Percentiles rank a stretch among this genome's conserved stretches.
Conservation (phyloP, 2,329 filamentous ascomycete genomes). For the Immersiporthe knoxdaviesiana region DNA sequence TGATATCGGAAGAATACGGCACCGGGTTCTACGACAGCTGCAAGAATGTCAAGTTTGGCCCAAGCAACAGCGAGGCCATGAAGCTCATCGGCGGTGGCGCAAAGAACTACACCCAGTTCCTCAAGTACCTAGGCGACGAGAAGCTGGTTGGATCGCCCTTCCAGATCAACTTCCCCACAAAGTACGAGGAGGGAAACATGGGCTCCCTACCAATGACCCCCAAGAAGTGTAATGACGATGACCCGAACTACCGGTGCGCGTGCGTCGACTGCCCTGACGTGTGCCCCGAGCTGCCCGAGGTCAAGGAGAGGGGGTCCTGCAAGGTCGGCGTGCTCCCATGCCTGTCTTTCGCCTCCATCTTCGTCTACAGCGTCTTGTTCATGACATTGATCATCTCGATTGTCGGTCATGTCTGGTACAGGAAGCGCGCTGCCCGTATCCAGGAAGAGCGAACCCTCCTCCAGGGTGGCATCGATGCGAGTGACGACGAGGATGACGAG, state of each 20-base stretch:
- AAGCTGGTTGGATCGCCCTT: constrained; percentile 92
- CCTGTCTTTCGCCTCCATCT: constrained; percentile 87
- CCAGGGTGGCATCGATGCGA: constrained; percentile 67
- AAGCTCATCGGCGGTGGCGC: constrained; percentile 94
- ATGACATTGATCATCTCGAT: constrained; percentile 67
- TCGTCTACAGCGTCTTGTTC: constrained; percentile 79
- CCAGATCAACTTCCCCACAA: constrained; percentile 87
- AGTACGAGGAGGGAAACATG: constrained; percentile 71
- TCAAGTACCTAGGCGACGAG: constrained; percentile 93
- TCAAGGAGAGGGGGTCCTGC: constrained; percentile 73
- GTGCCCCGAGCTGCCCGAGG: constrained; percentile 78
- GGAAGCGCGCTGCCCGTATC: constrained; percentile 71
- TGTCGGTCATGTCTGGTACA: constrained; percentile 76
- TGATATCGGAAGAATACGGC: constrained; percentile 83
- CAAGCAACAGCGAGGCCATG: constrained; percentile 91
- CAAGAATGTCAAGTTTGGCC: constrained; percentile 98
- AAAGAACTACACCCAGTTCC: constrained; percentile 82
- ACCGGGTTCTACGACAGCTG: constrained; percentile 93
- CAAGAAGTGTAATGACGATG: constrained; percentile 87
- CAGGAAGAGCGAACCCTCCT: constrained; percentile 84
- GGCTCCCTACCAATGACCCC: constrained; percentile 69
- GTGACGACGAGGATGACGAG: constrained; percentile 87
- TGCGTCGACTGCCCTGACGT: constrained; percentile 90
- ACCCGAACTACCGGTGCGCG: constrained; percentile 84
- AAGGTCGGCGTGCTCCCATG: constrained; percentile 88